Evolutionary conservation across 331 rosid species (phyloP).

Genomic region (Malus hybrid): DNA sequence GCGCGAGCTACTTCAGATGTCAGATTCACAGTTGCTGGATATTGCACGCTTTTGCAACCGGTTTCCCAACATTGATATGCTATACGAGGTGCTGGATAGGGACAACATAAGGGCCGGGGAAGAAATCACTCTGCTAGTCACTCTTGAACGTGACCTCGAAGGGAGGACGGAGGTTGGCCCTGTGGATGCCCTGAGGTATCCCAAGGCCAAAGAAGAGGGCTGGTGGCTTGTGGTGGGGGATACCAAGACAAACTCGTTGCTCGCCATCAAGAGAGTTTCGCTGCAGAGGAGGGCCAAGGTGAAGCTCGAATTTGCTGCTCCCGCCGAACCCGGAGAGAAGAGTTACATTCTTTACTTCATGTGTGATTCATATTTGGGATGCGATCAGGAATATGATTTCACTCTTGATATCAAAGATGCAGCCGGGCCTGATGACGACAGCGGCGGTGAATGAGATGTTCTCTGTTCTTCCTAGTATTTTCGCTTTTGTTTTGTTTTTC

Average conservation of each 20-base stretch:
- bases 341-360: slow-evolving; percentile 67
- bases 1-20: slow-evolving; percentile 69
- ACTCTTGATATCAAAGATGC: slow-evolving; percentile 57
- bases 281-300: slow-evolving; percentile 67
- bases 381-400: slow-evolving; percentile 85
- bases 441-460: slow-evolving; percentile 2
- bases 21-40: slow-evolving; percentile 64
- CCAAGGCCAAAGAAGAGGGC: slow-evolving; percentile 88
- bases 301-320: slow-evolving; percentile 69
- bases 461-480: neutral
- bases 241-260: slow-evolving; percentile 59
- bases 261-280: slow-evolving; percentile 76
- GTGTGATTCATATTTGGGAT: slow-evolving; percentile 93
- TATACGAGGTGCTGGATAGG: slow-evolving; percentile 56
- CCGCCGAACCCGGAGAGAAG: slow-evolving; percentile 74
- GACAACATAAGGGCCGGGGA: slow-evolving; percentile 63
- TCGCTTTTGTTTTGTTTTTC: neutral
- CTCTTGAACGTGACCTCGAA: slow-evolving; percentile 80
- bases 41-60: slow-evolving; percentile 86
- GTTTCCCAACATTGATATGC: slow-evolving; percentile 76
- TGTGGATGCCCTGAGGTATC: slow-evolving; percentile 73
- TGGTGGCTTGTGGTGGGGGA: slow-evolving; percentile 99
- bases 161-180: slow-evolving; percentile 63
- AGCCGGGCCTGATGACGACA: slow-evolving; percentile 41
- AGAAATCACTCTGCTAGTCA: slow-evolving; percentile 50